These are phyloP conservation scores for Pichia sp. DNA, from an alignment of 1,139 yeast genomes.

Conservation along the genomic window DNA sequence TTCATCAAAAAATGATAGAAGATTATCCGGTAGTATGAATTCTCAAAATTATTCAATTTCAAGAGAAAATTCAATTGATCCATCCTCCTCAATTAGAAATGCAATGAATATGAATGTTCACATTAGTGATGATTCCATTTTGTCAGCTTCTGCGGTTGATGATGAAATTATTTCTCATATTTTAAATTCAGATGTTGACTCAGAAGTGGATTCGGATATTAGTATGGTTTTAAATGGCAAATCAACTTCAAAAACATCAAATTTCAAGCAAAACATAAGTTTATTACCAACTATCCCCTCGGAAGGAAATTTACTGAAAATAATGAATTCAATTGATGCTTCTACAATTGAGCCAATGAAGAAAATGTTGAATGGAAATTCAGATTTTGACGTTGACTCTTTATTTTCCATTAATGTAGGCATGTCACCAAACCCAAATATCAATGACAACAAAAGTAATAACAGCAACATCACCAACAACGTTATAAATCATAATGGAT, in stretches of 20 bases:
- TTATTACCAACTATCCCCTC: slow-evolving; percentile 22
- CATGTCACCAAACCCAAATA: not conserved
- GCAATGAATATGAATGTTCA: not conserved
- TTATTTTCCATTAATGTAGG: slow-evolving; percentile 4
- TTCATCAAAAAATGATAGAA: slow-evolving; percentile 7
- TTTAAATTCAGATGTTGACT: slow-evolving; percentile 11
- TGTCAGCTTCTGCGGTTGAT: not conserved
- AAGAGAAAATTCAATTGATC: slow-evolving; percentile 10
- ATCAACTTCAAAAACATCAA: not conserved
- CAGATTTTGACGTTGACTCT: slow-evolving; percentile 7
- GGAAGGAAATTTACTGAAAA: slow-evolving; percentile 20
- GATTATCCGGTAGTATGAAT: slow-evolving; percentile 7
- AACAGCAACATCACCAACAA: not conserved
- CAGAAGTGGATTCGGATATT: slow-evolving; percentile 7
- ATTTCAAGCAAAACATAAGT: slow-evolving; percentile 4
- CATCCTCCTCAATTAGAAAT: not conserved
- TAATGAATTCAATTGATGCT: slow-evolving; percentile 11
- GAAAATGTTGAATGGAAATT: not conserved
- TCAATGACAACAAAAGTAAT: not conserved
- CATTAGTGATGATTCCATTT: slow-evolving; percentile 3
- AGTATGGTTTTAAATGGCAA: not conserved
- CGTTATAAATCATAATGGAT: not conserved
- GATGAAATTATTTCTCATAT: slow-evolving; percentile 10
- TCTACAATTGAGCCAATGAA: slow-evolving; percentile 5
- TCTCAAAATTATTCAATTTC: not conserved